Base-by-base conservation (phyloP, 306 rosid species). In the Lathyrus aphaca region DNA sequence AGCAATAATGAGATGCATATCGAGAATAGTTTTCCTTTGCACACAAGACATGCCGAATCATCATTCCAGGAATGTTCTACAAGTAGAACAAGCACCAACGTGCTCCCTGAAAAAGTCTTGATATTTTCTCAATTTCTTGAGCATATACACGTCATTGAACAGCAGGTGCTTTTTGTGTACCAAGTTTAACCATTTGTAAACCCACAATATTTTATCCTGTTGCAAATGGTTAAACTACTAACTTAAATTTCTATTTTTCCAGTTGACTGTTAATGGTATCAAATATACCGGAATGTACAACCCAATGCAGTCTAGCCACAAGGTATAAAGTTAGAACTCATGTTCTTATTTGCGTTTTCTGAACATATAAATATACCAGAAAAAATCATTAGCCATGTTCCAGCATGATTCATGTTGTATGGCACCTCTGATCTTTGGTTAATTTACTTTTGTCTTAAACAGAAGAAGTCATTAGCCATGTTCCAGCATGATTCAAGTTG, bases 81-180 rank as follows among this genome's bases (percentile, higher is more conserved):
- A 45, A 71, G 63, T 40, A 68, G 38, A 70, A 21, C 71, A 27
- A 62, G 64, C 48, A 30, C 81, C 67, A 78, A 71, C 66, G 66
- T 51, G 53, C 71, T 35, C 39, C 68, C 67, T 16, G 96, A 94
- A 19, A 94, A 94, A 88, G 97, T 94, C 68, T 67, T 94, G 77
- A 82, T 94, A 60, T 94, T 94, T 85, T 88, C 97, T 77, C 98
- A 94, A 71, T 94, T 94, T 86, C 97, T 94, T 69, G 97, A 94
- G 90, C 98, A 94, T 80, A 87, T 94, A 69, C 90, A 94, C 73
- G 98, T 90, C 71, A 94, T 94, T 74, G 97, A 94, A 81, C 96
- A 88, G 80, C 98, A 94, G 97, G 98, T 94, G 63, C 51, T 38
- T 58, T 43, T 40, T 64, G 27, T 53, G 18, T 64, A 39, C 72